Evolutionary conservation across 805 yeast genomes (phyloP).

Genomic region (Saturnispora sanitii): DNA sequence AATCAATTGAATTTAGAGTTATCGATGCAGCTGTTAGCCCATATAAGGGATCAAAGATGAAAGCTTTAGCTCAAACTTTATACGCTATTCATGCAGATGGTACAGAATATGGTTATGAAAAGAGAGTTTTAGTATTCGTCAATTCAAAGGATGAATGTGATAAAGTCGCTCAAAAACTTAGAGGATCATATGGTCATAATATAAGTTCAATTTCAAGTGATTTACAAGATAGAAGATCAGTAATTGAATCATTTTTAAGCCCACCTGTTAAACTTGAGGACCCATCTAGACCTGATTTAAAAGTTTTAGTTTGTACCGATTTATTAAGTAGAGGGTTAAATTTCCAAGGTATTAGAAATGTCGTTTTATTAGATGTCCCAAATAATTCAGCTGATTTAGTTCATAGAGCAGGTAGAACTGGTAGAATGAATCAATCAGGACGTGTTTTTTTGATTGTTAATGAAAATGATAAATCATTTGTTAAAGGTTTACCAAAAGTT

Average conservation of each 20-base stretch:
- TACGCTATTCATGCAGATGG: constrained; percentile 81
- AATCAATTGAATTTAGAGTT: constrained; percentile 57
- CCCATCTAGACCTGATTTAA: constrained; percentile 30
- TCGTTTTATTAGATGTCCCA: constrained; percentile 80
- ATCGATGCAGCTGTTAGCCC: constrained; percentile 74
- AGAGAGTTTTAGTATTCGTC: constrained; percentile 77
- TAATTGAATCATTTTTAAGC: constrained; percentile 52
- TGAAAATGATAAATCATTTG: constrained; percentile 63
- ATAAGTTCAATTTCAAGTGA: constrained; percentile 61
- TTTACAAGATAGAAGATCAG: constrained; percentile 46
- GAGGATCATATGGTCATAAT: constrained; percentile 41
- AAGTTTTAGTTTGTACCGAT: constrained; percentile 81
- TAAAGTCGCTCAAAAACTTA: constrained; percentile 46
- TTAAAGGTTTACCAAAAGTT: constrained; percentile 67
- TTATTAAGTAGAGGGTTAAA: constrained; percentile 84
- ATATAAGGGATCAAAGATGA: constrained; percentile 70
- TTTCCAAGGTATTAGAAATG: constrained; percentile 71
- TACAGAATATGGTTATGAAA: constrained; percentile 64
- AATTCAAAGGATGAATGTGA: constrained; percentile 60
- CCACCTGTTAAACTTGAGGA: constrained; percentile 42
- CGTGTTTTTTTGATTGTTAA: constrained; percentile 75
- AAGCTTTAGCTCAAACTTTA: constrained; percentile 80
- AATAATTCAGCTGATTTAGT: constrained; percentile 74
- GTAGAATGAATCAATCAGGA: constrained; percentile 83
- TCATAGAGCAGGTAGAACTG: constrained; percentile 91